phyloP scores from a whole-genome alignment of 345 rosid species.

The Excoecaria cochinchinensis region DNA sequence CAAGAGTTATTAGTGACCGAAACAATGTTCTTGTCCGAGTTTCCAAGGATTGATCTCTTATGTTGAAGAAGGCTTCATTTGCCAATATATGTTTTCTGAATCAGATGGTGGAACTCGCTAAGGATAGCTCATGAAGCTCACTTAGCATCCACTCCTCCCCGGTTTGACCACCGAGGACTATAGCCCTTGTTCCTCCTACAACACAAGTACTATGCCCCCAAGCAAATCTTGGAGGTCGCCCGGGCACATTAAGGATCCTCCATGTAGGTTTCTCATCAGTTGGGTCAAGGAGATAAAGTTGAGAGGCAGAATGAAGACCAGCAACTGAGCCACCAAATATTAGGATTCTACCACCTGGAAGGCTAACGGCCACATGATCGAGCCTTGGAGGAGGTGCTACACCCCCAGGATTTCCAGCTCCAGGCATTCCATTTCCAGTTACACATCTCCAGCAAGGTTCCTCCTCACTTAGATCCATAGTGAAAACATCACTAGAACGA shows the following conservation, averaged over 20 bases:
- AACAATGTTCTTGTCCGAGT: constrained; percentile 15
- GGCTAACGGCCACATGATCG: constrained; percentile 83
- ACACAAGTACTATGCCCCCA: constrained; percentile 97
- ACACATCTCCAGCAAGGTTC: constrained; percentile 86
- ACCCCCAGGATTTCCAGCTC: constrained; percentile 85
- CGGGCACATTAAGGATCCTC: constrained; percentile 82
- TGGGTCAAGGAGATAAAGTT: constrained; percentile 80
- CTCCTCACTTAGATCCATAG: constrained; percentile 86
- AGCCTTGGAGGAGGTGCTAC: constrained; percentile 88
- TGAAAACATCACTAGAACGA: constrained; percentile 84
- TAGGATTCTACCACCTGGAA: constrained; percentile 77
- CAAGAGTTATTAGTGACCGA: constrained; percentile 24
- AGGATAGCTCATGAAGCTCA: constrained; percentile 76
- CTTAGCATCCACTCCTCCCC: constrained; percentile 96
- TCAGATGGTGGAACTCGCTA: constrained; percentile 60
- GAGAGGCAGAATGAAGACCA: constrained; percentile 91
- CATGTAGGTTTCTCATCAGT: constrained; percentile 87
- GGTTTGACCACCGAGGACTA: constrained; percentile 86
- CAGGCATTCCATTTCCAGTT: constrained; percentile 81
- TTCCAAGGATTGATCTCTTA: constrained; percentile 20
- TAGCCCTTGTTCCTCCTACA: constrained; percentile 84
- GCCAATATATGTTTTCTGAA: not conserved
- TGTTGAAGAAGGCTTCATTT: constrained; percentile 9
- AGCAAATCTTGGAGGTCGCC: constrained; percentile 78
- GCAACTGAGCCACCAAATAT: constrained; percentile 88